Evolutionary conservation across 2,329 filamentous ascomycete species (phyloP).

Genomic region (Botrytis byssoidea): DNA sequence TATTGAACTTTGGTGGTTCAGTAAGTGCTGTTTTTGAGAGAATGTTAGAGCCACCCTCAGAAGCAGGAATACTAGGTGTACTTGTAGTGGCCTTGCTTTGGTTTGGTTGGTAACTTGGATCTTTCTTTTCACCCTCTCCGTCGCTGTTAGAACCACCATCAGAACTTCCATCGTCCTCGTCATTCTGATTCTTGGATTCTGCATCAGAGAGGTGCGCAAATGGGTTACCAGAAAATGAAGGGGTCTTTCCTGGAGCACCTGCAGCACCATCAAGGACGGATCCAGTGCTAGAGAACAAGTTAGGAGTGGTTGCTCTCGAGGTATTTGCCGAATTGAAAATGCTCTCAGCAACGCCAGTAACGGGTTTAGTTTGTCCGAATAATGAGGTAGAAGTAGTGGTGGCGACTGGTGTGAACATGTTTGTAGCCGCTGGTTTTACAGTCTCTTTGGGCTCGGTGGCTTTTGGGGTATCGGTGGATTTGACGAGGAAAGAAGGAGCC

Average conservation of each 20-base stretch:
- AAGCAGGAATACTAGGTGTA: conserved; percentile 27
- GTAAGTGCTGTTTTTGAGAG: conserved; percentile 33
- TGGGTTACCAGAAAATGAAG: conserved; percentile 47
- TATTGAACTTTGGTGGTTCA: conserved; percentile 35
- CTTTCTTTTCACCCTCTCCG: conserved; percentile 41
- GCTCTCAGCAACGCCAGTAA: conserved; percentile 38
- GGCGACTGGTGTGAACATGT: background rate
- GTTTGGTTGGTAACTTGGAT: conserved; percentile 31
- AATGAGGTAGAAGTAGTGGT: conserved; percentile 21
- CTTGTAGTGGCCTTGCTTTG: conserved; percentile 26
- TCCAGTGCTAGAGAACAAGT: conserved; percentile 28
- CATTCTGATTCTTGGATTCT: conserved; percentile 45
- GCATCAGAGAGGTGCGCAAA: conserved; percentile 60
- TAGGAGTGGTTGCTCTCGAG: conserved; percentile 35
- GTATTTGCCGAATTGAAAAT: conserved; percentile 30
- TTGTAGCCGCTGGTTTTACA: conserved; percentile 14
- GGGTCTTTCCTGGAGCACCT: conserved; percentile 25
- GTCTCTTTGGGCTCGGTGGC: conserved; percentile 1
- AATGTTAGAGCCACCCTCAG: conserved; percentile 34
- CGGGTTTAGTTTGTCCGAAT: conserved; percentile 41
- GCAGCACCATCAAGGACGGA: conserved; percentile 34
- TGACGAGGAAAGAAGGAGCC: conserved; percentile 25
- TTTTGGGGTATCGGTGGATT: conserved; percentile 9
- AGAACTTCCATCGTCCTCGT: conserved; percentile 43
- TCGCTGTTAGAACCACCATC: conserved; percentile 47